Percentiles rank a stretch among this genome's conserved stretches.
Conservation (phyloP, 2,329 filamentous ascomycete genomes). For the Aspergillus pseudoglaucus region DNA sequence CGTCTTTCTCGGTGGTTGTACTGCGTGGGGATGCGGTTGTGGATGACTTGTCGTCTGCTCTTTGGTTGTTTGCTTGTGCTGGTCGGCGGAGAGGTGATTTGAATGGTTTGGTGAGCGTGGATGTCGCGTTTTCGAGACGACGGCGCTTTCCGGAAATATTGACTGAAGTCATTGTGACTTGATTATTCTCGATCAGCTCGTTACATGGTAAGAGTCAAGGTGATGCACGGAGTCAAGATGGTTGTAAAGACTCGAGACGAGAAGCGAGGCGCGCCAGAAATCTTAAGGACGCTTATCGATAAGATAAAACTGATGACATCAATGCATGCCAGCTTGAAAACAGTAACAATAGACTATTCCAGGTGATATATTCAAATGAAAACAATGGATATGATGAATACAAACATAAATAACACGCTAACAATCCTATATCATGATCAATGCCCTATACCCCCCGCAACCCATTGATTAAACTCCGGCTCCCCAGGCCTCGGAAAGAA, state of each 20-base stretch:
- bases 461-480: constrained; percentile 63
- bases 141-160: constrained; percentile 52
- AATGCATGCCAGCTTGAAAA: not conserved
- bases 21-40: not conserved
- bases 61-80: constrained; percentile 4
- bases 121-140: constrained; percentile 52
- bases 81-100: constrained; percentile 59
- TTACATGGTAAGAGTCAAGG: not conserved
- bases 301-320: constrained; percentile 1
- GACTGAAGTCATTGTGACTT: constrained; percentile 11
- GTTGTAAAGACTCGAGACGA: not conserved
- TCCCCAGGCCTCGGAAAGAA: constrained; percentile 62
- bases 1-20: not conserved
- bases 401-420: not conserved
- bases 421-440: constrained; percentile 16
- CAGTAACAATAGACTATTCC: constrained; percentile 3
- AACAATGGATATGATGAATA: not conserved
- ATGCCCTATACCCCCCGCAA: constrained; percentile 58
- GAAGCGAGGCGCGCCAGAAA: constrained; percentile 3
- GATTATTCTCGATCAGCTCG: not conserved
- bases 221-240: not conserved
- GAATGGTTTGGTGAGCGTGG: constrained; percentile 63
- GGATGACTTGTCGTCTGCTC: not conserved
- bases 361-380: constrained; percentile 5
- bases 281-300: constrained; percentile 7